Percentiles rank a stretch among this genome's conserved stretches.
Conservation (phyloP, 345 rosid genomes). For the Clausena lansium region DNA sequence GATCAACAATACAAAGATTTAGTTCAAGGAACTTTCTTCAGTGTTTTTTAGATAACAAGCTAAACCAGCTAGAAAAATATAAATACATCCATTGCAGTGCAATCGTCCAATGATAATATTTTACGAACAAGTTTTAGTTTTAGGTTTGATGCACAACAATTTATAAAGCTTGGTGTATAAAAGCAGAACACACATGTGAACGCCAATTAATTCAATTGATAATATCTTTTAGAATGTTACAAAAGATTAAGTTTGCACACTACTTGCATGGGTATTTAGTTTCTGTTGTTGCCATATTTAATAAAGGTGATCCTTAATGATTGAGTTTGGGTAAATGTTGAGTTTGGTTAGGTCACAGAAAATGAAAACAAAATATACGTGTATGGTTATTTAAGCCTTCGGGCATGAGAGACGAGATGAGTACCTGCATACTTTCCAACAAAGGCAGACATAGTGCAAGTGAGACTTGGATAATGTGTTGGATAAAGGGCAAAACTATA, state of each 20-base stretch:
- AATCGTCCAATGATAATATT: not conserved
- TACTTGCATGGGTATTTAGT: not conserved
- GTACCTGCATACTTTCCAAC: conserved; percentile 89
- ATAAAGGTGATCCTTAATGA: not conserved
- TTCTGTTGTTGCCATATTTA: not conserved
- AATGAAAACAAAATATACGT: not conserved
- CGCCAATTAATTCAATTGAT: no score
- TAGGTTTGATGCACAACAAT: no score
- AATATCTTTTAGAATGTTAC: not conserved
- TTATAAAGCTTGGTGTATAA: no score
- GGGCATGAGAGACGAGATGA: not conserved
- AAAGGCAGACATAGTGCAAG: conserved; percentile 74
- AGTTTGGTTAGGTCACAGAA: not conserved
- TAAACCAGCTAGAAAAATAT: not conserved
- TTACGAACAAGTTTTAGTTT: no score
- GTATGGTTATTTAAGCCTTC: not conserved
- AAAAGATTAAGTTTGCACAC: no score
- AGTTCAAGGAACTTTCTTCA: not conserved
- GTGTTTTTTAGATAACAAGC: not conserved
- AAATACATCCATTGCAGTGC: not conserved
- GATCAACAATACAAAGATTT: conserved; percentile 14
- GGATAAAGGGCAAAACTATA: conserved; percentile 19
- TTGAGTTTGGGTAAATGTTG: no score
- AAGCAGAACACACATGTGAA: no score
- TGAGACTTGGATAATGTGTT: not conserved